These are phyloP conservation scores for Fusarium sacchari DNA, from an alignment of 2,329 filamentous ascomycete species.

Conservation along the genomic window DNA sequence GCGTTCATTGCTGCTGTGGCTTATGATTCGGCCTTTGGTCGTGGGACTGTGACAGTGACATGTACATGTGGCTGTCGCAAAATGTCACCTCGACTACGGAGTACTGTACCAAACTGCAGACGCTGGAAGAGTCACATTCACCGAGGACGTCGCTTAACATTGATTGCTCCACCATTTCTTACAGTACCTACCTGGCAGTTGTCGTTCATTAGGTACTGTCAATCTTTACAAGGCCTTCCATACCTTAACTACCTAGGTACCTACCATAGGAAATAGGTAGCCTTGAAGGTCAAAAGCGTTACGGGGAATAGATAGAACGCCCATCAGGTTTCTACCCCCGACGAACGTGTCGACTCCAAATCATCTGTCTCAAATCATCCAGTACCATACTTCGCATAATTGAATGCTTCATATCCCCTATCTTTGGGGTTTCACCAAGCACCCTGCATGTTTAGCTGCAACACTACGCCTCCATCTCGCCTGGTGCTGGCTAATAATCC, in stretches of 20 bases:
- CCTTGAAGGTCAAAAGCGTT: neutral
- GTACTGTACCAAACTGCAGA: neutral
- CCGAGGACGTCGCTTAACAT: neutral
- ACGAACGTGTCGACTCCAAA: neutral
- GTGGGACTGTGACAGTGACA: constrained; percentile 3
- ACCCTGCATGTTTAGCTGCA: constrained; percentile 9
- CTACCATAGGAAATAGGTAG: neutral
- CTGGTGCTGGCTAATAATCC: neutral
- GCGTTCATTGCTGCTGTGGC: constrained; percentile 10
- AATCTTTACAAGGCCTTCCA: neutral
- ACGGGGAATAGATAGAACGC: neutral
- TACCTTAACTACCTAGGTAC: neutral
- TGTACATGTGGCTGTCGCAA: constrained; percentile 1
- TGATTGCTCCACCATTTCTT: neutral
- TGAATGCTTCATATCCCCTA: constrained; percentile 7
- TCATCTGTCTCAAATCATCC: neutral
- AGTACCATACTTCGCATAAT: neutral
- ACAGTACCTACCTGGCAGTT: neutral
- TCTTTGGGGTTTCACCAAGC: constrained; percentile 15
- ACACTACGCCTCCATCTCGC: neutral
- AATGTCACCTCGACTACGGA: constrained; percentile 1
- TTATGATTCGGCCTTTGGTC: neutral
- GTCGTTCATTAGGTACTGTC: neutral
- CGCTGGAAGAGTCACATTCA: neutral
- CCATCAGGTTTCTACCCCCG: neutral